Conservation (phyloP, 139 green algal genomes). For the Picochlorum sp. region DNA sequence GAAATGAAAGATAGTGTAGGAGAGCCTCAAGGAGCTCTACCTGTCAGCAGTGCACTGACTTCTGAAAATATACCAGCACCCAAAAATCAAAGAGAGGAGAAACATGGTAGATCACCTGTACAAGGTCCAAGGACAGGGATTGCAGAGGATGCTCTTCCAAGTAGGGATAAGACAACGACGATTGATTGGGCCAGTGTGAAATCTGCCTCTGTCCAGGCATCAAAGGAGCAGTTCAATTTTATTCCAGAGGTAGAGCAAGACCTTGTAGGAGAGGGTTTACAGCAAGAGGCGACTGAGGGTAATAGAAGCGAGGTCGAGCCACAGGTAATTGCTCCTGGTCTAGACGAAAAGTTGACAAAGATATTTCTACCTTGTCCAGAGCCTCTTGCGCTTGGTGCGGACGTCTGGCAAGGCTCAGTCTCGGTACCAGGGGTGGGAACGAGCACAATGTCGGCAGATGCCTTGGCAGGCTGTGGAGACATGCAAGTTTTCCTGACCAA, state of each 20-base stretch:
- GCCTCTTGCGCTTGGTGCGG: neutral
- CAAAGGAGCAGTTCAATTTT: neutral
- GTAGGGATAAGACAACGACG: neutral
- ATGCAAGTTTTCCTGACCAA: constrained; percentile 5
- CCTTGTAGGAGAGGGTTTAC: neutral
- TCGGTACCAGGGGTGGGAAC: constrained; percentile 10
- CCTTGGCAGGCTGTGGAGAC: constrained; percentile 9
- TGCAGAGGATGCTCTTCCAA: too few species aligned
- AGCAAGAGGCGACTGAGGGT: neutral
- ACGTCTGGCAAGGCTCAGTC: constrained; percentile 16
- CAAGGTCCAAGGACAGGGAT: too few species aligned
- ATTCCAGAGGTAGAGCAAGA: neutral
- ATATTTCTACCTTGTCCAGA: constrained; percentile 11
- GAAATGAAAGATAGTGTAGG: neutral
- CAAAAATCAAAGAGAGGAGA: too few species aligned
- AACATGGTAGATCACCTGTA: too few species aligned
- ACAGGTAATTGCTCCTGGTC: neutral
- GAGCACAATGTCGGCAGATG: constrained; percentile 7
- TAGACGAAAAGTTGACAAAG: neutral
- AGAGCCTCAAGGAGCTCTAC: too few species aligned
- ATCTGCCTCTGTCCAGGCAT: neutral
- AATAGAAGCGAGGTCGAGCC: neutral
- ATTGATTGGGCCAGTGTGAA: neutral
- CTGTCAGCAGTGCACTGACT: too few species aligned
- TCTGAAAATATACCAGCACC: too few species aligned